A percentile compares a stretch with the other conserved stretches of the same genome.
Evolutionary conservation across 169 alveolate species (phyloP).

Genomic region (Plasmodium sp.): DNA sequence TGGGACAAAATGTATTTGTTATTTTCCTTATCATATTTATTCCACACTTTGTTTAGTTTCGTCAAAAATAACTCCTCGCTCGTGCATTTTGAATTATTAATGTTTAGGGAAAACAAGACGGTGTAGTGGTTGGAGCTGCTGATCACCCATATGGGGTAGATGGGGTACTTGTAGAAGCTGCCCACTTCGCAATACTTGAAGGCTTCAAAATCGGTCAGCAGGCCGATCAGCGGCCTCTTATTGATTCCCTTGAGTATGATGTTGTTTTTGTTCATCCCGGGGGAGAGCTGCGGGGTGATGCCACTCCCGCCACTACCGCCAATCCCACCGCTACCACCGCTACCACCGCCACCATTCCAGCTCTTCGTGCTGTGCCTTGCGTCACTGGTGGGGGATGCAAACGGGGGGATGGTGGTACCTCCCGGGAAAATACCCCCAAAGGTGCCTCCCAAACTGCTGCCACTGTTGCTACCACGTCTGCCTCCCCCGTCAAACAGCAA

Average conservation of each 20-base stretch:
- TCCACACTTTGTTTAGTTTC: conserved; percentile 73
- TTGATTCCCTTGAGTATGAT: conserved; percentile 83
- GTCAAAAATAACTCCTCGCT: conserved; percentile 51
- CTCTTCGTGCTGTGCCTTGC: neutral
- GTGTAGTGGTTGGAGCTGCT: conserved; percentile 86
- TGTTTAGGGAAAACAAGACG: conserved; percentile 77
- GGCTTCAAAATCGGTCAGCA: conserved; percentile 87
- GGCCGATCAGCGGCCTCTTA: conserved; percentile 80
- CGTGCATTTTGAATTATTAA: conserved; percentile 65
- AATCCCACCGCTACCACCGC: neutral
- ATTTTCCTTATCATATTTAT: conserved; percentile 78
- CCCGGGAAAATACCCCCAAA: neutral
- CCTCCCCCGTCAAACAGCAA: conserved; percentile 4
- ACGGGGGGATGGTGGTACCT: neutral
- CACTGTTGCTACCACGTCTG: neutral
- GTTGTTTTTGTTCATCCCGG: conserved; percentile 32
- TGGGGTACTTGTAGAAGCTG: conserved; percentile 85
- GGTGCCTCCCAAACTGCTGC: neutral
- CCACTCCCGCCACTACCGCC: neutral
- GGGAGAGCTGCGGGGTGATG: neutral
- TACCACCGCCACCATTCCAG: neutral
- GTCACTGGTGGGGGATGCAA: neutral
- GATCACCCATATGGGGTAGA: conserved; percentile 86
- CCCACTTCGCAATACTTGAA: conserved; percentile 86
- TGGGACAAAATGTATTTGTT: conserved; percentile 78